phyloP scores from a whole-genome alignment of 192 early-diverging fungal species.

The Coemansia sp. region DNA sequence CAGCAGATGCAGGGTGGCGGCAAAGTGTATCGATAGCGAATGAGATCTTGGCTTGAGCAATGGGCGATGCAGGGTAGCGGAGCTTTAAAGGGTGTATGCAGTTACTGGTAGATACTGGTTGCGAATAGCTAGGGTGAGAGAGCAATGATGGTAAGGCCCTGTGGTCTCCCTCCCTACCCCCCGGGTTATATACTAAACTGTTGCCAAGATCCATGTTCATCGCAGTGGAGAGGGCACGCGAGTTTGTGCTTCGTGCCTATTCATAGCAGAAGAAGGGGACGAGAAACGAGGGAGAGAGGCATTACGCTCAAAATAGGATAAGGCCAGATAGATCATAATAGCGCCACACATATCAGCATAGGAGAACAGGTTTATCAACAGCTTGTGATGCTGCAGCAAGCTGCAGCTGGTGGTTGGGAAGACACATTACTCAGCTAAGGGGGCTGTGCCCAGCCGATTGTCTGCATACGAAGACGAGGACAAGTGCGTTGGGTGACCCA shows the following conservation, averaged over 20 bases:
- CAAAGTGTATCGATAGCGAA: background rate
- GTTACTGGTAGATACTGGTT: constrained; percentile 3
- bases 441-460: constrained; percentile 10
- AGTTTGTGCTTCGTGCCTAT: constrained; percentile 10
- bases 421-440: constrained; percentile 11
- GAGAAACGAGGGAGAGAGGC: background rate
- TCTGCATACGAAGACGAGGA: constrained; percentile 8
- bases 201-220: constrained; percentile 13
- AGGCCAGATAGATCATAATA: constrained; percentile 12
- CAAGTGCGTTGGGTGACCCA: constrained; percentile 10
- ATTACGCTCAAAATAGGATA: constrained; percentile 12
- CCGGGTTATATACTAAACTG: constrained; percentile 12
- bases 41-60: background rate
- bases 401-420: constrained; percentile 5
- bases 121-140: background rate
- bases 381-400: constrained; percentile 6
- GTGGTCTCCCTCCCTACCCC: background rate
- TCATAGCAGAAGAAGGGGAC: constrained; percentile 8
- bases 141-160: background rate
- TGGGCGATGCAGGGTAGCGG: background rate
- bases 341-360: constrained; percentile 16
- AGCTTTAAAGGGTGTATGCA: background rate
- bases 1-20: constrained; percentile 2
- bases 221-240: constrained; percentile 3
- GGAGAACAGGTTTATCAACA: constrained; percentile 3